Conservation (phyloP, 2,329 filamentous ascomycete genomes). For the Trichophyton schoenleinii region DNA sequence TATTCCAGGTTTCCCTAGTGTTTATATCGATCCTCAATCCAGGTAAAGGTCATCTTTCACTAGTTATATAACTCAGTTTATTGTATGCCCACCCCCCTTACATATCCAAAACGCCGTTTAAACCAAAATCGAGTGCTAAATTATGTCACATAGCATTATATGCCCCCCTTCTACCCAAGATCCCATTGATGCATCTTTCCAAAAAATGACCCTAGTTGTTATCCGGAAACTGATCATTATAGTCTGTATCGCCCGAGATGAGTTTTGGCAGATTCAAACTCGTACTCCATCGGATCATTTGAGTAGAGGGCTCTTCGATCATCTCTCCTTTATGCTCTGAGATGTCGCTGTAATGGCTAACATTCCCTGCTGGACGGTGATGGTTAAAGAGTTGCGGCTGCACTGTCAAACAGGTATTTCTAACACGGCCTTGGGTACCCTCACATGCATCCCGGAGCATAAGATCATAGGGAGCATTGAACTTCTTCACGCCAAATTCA, state of each 20-base stretch:
- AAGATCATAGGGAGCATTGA: constrained; percentile 28
- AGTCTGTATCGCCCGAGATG: background rate
- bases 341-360: constrained; percentile 11
- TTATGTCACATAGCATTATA: background rate
- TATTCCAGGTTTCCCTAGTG: too few relatives aligned
- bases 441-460: constrained; percentile 23
- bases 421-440: constrained; percentile 16
- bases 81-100: too few relatives aligned
- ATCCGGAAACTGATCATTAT: background rate
- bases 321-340: constrained; percentile 9
- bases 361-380: constrained; percentile 11
- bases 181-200: background rate
- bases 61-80: too few relatives aligned
- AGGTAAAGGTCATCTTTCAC: too few relatives aligned
- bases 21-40: too few relatives aligned
- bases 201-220: background rate
- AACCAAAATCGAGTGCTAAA: background rate
- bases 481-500: constrained; percentile 32
- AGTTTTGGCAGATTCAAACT: background rate
- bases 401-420: constrained; percentile 13
- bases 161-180: background rate
- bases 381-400: constrained; percentile 15
- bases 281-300: constrained; percentile 12
- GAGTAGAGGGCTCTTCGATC: constrained; percentile 10
- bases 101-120: too few relatives aligned